Conservation (phyloP, 176 grass and related monocot species). For the Ensete glaucum region DNA sequence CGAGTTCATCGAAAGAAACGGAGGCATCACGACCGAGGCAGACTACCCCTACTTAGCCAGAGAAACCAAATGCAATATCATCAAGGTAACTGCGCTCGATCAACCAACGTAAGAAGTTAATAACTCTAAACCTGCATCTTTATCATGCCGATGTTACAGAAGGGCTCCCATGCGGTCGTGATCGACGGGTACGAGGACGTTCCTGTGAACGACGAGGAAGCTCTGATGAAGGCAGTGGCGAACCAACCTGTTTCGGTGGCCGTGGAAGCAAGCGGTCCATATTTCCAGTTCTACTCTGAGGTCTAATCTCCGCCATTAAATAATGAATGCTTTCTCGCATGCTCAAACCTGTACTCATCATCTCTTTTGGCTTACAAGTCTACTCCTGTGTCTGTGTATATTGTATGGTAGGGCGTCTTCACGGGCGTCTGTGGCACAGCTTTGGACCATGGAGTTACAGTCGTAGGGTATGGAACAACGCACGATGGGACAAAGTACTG, state of each 20-base stretch:
- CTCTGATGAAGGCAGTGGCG: constrained; percentile 46
- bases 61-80: not conserved
- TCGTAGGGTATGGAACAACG: not conserved
- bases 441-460: constrained; percentile 5
- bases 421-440: constrained; percentile 8
- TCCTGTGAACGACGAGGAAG: constrained; percentile 35
- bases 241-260: constrained; percentile 60
- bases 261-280: constrained; percentile 42
- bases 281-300: constrained; percentile 83
- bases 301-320: constrained; percentile 2
- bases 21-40: not conserved
- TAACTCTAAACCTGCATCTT: too few relatives aligned
- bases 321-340: too few relatives aligned
- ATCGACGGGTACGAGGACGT: constrained; percentile 71
- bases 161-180: constrained; percentile 30
- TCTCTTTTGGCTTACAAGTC: not conserved
- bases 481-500: not conserved
- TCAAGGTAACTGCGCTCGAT: not conserved
- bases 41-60: not conserved
- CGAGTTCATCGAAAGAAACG: not conserved
- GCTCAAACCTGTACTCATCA: too few relatives aligned
- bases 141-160: constrained; percentile 5
- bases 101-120: too few relatives aligned
- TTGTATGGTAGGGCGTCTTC: constrained; percentile 47
- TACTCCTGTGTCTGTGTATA: too few relatives aligned